Percentiles rank a stretch among this genome's conserved stretches.
phyloP scores from a whole-genome alignment of 139 green algal species.

The Pleodorina starrii region DNA sequence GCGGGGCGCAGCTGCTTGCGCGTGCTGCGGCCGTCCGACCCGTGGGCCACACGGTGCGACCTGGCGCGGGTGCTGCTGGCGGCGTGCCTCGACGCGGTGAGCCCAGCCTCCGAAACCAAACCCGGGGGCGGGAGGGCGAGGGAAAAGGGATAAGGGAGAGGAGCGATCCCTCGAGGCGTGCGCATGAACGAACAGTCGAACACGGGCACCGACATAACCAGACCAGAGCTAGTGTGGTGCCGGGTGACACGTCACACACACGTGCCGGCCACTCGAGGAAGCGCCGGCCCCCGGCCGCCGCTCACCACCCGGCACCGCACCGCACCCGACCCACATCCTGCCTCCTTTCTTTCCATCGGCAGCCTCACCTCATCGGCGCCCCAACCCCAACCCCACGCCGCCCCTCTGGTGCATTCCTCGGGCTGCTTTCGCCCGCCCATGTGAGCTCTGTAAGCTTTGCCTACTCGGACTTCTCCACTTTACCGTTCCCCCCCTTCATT shows the following conservation, averaged over 20 bases:
- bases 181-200: too few relatives aligned
- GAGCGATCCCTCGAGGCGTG: too few relatives aligned
- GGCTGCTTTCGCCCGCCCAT: background rate
- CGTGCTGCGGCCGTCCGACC: background rate
- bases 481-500: background rate
- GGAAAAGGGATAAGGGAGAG: background rate
- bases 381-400: too few relatives aligned
- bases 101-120: too few relatives aligned
- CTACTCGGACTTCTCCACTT: background rate
- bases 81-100: background rate
- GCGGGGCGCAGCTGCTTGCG: too few relatives aligned
- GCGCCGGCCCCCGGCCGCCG: too few relatives aligned
- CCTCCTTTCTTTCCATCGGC: too few relatives aligned
- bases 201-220: background rate
- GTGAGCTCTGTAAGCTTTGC: background rate
- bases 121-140: too few relatives aligned
- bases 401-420: too few relatives aligned
- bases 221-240: background rate
- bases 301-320: too few relatives aligned
- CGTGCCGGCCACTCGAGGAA: background rate
- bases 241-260: background rate
- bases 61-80: slow-evolving; percentile 9
- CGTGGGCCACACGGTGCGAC: background rate
- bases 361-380: too few relatives aligned
- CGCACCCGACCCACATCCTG: too few relatives aligned